These are phyloP conservation scores for Steccherinum ochraceum DNA, from an alignment of 768 basidiomycete species.

Conservation along the genomic window DNA sequence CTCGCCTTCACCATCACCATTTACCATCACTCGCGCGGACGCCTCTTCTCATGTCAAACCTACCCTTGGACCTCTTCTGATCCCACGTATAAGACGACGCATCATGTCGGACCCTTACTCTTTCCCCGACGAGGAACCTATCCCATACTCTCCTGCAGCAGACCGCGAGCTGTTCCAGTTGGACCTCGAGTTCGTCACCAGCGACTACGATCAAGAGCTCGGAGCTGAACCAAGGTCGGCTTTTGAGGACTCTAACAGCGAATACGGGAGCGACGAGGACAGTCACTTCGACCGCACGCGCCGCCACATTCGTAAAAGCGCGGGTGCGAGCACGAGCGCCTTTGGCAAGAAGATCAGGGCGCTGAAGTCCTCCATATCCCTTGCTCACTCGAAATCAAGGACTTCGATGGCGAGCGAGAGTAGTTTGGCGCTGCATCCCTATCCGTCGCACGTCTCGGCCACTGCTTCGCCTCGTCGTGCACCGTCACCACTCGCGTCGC, in stretches of 20 bases:
- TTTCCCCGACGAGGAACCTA: background rate
- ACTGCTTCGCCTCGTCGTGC: no score
- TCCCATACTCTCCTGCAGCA: background rate
- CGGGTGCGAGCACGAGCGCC: background rate
- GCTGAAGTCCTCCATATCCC: background rate
- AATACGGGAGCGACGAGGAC: background rate
- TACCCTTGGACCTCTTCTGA: background rate
- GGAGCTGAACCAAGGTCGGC: no score
- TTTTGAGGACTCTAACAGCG: background rate
- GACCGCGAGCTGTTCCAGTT: background rate
- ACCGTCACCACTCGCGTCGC: background rate
- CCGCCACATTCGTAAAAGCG: background rate
- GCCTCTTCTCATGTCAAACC: background rate
- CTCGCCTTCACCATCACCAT: background rate
- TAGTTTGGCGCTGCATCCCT: no score
- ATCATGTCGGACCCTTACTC: background rate
- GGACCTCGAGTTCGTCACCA: background rate
- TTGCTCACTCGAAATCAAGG: background rate
- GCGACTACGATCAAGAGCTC: no score
- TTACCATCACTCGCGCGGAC: background rate
- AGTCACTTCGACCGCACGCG: no score
- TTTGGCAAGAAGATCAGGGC: background rate
- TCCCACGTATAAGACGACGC: background rate
- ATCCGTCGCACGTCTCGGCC: background rate
- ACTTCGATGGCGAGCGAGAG: background rate